These are phyloP conservation scores for Corinectria fuckeliana DNA, from an alignment of 2,329 filamentous ascomycete species.

Conservation along the genomic window DNA sequence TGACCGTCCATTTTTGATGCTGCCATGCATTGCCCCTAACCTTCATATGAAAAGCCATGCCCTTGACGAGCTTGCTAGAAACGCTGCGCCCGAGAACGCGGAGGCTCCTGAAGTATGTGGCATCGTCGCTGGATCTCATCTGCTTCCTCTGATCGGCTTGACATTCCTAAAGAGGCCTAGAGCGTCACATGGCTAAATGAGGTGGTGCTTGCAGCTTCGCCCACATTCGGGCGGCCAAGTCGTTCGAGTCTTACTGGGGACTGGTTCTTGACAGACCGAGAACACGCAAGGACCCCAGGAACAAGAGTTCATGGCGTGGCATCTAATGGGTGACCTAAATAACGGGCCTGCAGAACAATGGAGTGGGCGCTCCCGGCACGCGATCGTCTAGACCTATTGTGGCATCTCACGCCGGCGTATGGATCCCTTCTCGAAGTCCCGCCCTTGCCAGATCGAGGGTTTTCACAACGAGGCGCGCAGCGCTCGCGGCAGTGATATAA, in stretches of 20 bases:
- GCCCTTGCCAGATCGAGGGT: background rate
- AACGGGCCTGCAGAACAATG: background rate
- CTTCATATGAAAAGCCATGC: no score
- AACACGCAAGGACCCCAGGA: background rate
- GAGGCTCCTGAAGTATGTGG: background rate
- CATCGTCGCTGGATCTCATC: background rate
- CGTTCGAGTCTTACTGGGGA: background rate
- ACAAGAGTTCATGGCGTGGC: background rate
- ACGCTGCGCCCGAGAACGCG: background rate
- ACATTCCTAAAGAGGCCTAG: background rate
- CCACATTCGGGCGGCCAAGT: background rate
- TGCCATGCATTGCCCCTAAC: no score
- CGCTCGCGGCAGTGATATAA: background rate
- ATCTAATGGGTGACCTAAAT: background rate
- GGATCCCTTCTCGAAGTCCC: background rate
- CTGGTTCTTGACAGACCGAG: background rate
- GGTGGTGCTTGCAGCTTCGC: background rate
- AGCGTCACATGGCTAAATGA: background rate
- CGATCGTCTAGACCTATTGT: background rate
- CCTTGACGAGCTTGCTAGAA: background rate
- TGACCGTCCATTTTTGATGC: no score
- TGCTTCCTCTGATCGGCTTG: background rate
- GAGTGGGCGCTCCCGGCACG: background rate
- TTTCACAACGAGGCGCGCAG: background rate
- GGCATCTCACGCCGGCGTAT: background rate